These are phyloP conservation scores for Dryas alaskensis DNA, from an alignment of 306 rosid genomes.

Conservation along the genomic window DNA sequence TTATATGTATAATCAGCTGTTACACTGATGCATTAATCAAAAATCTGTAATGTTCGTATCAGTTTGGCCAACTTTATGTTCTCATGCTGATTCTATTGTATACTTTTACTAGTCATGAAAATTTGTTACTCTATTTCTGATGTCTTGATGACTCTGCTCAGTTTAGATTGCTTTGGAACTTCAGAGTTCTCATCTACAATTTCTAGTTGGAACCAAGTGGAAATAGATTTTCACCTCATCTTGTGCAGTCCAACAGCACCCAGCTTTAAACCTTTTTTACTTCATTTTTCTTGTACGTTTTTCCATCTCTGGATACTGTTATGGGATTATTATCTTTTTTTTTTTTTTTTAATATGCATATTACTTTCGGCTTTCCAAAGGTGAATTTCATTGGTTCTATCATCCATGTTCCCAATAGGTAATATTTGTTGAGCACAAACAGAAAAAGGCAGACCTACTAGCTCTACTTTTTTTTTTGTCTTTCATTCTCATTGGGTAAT, in stretches of 20 bases:
- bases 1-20: neutral
- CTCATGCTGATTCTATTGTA: neutral
- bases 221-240: neutral
- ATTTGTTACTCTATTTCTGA: neutral
- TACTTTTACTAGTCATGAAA: neutral
- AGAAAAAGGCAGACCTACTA: constrained; percentile 27
- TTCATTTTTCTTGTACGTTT: neutral
- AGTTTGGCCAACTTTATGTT: constrained; percentile 4
- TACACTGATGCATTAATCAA: neutral
- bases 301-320: neutral
- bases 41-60: neutral
- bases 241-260: neutral
- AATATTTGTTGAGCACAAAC: constrained; percentile 36
- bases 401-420: constrained; percentile 13
- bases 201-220: neutral
- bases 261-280: neutral
- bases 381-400: constrained; percentile 25
- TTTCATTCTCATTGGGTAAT: constrained; percentile 20
- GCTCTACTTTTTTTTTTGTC: constrained; percentile 8
- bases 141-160: neutral
- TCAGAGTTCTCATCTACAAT: neutral
- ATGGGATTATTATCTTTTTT: too few species aligned
- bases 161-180: constrained; percentile 2
- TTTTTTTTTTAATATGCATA: constrained; percentile 15
- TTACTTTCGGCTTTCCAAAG: constrained; percentile 36